Evolutionary conservation across 2,329 filamentous ascomycete genomes (phyloP), one percentile per base, ranked within the genome.

Genomic region (Colletotrichum camelliae): DNA sequence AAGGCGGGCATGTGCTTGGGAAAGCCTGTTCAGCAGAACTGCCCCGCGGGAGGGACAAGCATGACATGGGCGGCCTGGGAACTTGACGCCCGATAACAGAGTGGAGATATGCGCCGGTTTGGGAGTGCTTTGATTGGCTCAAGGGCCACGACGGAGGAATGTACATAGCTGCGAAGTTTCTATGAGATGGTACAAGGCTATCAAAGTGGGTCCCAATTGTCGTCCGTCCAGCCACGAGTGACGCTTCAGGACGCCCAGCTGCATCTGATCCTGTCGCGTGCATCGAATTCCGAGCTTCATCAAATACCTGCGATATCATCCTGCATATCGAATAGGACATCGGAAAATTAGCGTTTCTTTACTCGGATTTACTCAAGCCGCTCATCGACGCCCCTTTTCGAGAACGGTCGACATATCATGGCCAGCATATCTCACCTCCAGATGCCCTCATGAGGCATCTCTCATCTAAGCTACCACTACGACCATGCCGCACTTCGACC

Each of bases 401-500:
- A 21, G 68, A 61, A n/a, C 10, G 57, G 31, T 31, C 18, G 27
- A 39, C 64, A 65, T 61, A 76, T 69, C 64, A 76, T 76, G 74
- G 74, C 74, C 72, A 75, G 61, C 31, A 68, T 55, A 60, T 65
- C 66, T 68, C 70, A 71, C 70, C 33, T 39, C 65, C 74, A 24
- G 64, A 73, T 74, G 74, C 74, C 74, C 39, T 76, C 60, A 62
- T 76, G 74, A 76, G 71, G 74, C 71, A 65, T 76, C 74, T 74
- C 73, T 68, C 64, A 24, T 55, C 48, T 74, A 55, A 76, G 70
- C 74, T n/a, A 61, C 52, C 10, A 62, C 58, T 37, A 37, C 43
- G 79, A 86, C 66, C 76, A 91, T 91, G 89, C 87, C 88, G 79
- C 85, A 86, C 43, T 89, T 88, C 78, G 86, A 88, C 79, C 85